Base-by-base conservation (phyloP, 805 yeast species). In the Diddensiella caesifluorescens region DNA sequence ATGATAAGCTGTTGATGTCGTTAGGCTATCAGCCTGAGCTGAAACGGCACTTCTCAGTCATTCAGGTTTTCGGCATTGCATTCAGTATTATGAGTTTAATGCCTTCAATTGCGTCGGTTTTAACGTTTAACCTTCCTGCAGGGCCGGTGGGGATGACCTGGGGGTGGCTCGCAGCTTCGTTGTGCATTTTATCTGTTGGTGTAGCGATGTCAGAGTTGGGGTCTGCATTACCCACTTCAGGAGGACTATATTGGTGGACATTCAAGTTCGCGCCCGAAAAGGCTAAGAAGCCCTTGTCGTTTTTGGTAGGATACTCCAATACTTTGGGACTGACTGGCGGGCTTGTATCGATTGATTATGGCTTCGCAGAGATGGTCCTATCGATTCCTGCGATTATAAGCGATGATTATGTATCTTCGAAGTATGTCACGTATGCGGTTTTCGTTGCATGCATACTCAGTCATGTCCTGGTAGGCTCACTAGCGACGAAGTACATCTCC, bases 11-110 rank as follows among this genome's bases (percentile, higher is more conserved):
- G 26, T 55, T 63, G 37, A 56, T 53, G 44, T 76, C 77, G 47
- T 74, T 82, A 41, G 89, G 89, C 5, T 81, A 82, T 59, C 78
- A 78, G 55, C 82, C 79, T 55, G 88, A 82, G 54, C 63, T 81
- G 38, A 68, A 68, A 35, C 72, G 89, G 58, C 70, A 70, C 28
- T 81, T 78, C 54, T 67, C 79, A 2, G 74, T 81, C 1, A 45
- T 77, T 32, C 83, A 79, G 57, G 79, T 79, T 18, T 81, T 81
- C 55, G 85, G 84, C 42, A 75, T 80, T 43, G 83, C 86, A 2
- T 80, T 79, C 54, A 72, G 80, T 15, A 79, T 82, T 56, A 80
- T 82, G 86, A 83, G 86, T 6, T 60, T 81, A 36, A 63, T 80
- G 31, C 67, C 66, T 5, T 73, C 81, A 9, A 75, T 80, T 38